A percentile compares a stretch with the other conserved stretches of the same genome.
phyloP scores from a whole-genome alignment of 805 yeast genomes.

The Kuraishia piskuri region DNA sequence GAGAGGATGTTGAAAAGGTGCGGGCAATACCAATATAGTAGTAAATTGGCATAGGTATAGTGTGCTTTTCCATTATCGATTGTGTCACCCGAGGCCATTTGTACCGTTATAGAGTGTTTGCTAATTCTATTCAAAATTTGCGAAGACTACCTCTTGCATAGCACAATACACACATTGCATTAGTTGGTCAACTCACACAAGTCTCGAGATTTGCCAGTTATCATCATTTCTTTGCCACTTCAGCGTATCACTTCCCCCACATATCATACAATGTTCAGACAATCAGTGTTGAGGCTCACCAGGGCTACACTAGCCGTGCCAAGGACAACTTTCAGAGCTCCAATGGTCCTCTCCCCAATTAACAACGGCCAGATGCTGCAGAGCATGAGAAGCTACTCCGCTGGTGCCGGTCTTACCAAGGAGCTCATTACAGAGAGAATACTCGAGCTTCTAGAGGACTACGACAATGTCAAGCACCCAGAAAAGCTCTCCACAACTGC shows the following conservation, averaged over 20 bases:
- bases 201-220: no score
- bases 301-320: background rate
- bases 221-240: no score
- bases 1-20: no score
- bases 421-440: constrained; percentile 44
- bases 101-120: no score
- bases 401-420: constrained; percentile 2
- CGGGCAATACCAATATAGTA: no score
- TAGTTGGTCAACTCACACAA: no score
- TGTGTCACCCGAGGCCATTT: no score
- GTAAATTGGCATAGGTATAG: no score
- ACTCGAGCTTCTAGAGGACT: constrained; percentile 55
- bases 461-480: constrained; percentile 41
- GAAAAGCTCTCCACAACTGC: constrained; percentile 29
- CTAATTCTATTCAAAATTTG: no score
- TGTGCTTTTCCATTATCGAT: no score
- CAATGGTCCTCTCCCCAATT: background rate
- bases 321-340: background rate
- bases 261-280: background rate
- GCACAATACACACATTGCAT: no score
- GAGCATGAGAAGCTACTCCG: constrained; percentile 2
- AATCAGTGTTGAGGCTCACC: background rate
- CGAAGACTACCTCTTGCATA: no score
- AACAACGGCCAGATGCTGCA: background rate
- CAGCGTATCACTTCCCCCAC: background rate